A percentile compares a stretch with the other conserved stretches of the same genome.
Evolutionary conservation across 2,329 filamentous ascomycete species (phyloP).

Genomic region (Xylariomycetidae sp.): DNA sequence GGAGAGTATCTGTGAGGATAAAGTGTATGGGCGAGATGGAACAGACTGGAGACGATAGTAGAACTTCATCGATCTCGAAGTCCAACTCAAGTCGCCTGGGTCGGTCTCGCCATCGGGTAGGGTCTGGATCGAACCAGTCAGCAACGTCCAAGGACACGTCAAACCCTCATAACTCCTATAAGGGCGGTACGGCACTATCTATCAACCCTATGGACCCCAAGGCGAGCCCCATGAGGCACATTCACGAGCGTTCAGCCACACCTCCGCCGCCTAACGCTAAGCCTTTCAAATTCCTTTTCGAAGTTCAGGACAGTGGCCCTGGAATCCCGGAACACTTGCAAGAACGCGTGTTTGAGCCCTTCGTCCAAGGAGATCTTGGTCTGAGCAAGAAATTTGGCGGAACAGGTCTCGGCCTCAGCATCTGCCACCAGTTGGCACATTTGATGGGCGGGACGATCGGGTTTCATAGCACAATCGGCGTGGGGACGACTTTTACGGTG

Average conservation of each 20-base stretch:
- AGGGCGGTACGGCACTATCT: conserved; percentile 47
- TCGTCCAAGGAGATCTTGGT: conserved; percentile 86
- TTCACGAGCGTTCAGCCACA: conserved; percentile 51
- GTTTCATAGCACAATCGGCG: conserved; percentile 63
- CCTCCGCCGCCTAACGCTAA: conserved; percentile 57
- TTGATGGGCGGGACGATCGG: conserved; percentile 76
- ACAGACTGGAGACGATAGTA: conserved; percentile 36
- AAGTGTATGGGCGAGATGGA: conserved; percentile 62
- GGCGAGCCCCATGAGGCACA: conserved; percentile 37
- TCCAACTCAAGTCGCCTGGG: conserved; percentile 35
- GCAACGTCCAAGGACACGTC: conserved; percentile 37
- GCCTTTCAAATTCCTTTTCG: conserved; percentile 75
- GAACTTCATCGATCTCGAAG: conserved; percentile 47
- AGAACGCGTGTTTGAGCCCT: conserved; percentile 84
- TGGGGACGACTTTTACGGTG: conserved; percentile 78
- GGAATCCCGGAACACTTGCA: conserved; percentile 76
- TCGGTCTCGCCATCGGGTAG: conserved; percentile 37
- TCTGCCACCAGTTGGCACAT: conserved; percentile 77
- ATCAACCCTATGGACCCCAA: conserved; percentile 60
- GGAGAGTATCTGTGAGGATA: conserved; percentile 70
- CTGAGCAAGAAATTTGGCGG: conserved; percentile 87
- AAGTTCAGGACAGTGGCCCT: conserved; percentile 82
- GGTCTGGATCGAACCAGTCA: conserved; percentile 45
- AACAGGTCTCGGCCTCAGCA: conserved; percentile 81
- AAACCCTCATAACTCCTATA: conserved; percentile 23